These are phyloP conservation scores for Colletotrichum sp. DNA, from an alignment of 2,329 filamentous ascomycete species.

Conservation along the genomic window DNA sequence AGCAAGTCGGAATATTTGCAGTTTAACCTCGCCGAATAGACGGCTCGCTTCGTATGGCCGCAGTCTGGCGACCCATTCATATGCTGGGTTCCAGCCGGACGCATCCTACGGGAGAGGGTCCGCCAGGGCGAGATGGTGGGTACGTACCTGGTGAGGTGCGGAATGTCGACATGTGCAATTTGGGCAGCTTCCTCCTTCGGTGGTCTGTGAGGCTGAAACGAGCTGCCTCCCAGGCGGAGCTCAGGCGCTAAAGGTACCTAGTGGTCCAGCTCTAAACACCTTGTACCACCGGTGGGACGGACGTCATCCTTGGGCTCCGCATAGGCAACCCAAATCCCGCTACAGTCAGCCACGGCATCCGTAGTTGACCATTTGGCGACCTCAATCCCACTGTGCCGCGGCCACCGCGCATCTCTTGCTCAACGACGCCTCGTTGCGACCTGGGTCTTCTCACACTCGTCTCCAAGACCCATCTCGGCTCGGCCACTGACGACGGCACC, in stretches of 20 bases:
- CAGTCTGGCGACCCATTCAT: neutral
- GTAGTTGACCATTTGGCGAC: neutral
- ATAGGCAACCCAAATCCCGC: slow-evolving; percentile 7
- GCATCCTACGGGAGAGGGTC: neutral
- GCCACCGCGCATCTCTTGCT: neutral
- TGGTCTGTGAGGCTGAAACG: slow-evolving; percentile 19
- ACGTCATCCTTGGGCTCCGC: slow-evolving; percentile 18
- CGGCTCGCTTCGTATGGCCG: neutral
- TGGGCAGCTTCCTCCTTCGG: neutral
- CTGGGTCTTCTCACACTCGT: neutral
- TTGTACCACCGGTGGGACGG: neutral
- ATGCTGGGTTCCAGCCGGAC: neutral
- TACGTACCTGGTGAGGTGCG: neutral
- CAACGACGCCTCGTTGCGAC: neutral
- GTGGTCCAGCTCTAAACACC: slow-evolving; percentile 8
- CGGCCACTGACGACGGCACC: neutral
- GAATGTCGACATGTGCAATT: neutral
- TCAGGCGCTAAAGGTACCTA: slow-evolving; percentile 6
- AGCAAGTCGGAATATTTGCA: neutral
- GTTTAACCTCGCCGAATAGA: neutral
- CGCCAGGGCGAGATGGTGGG: neutral
- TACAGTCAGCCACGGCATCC: slow-evolving; percentile 10
- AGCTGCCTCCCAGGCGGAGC: neutral
- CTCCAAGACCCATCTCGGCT: neutral
- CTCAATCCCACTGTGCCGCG: neutral